Percentiles rank a stretch among this genome's conserved stretches.
phyloP scores from a whole-genome alignment of 129 eudicot genomes.

The Flaveria ramosissima region DNA sequence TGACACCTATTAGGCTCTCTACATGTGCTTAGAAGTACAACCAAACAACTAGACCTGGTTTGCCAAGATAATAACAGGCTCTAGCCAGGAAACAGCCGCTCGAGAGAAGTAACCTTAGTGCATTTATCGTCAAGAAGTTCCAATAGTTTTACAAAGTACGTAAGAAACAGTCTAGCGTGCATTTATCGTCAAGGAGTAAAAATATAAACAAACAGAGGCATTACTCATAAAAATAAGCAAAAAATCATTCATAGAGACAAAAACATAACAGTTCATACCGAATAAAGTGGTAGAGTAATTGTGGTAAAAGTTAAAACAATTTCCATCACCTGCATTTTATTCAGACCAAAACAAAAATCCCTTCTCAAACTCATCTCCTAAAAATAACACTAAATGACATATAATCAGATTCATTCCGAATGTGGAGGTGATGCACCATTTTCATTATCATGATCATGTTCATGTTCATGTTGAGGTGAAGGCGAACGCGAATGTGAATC shows the following conservation, averaged over 20 bases:
- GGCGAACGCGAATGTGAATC: conserved; percentile 25
- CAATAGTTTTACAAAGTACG: background rate
- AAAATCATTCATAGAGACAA: conserved; percentile 22
- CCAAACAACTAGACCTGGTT: background rate
- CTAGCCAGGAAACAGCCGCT: background rate
- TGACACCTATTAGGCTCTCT: no score
- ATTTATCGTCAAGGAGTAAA: background rate
- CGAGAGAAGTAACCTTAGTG: background rate
- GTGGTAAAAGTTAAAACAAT: conserved; percentile 24
- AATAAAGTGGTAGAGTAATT: conserved; percentile 25
- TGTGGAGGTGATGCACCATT: conserved; percentile 40
- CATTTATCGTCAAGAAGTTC: background rate
- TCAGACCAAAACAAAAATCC: conserved; percentile 37
- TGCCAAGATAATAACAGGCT: background rate
- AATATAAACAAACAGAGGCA: conserved; percentile 7
- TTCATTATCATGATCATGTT: background rate
- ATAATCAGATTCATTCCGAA: conserved; percentile 44
- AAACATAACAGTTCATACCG: conserved; percentile 15
- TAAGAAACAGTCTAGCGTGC: background rate
- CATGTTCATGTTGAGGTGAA: conserved; percentile 30
- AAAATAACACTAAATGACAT: conserved; percentile 23
- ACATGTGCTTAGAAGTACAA: background rate
- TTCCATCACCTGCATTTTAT: conserved; percentile 49
- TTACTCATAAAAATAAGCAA: conserved; percentile 8
- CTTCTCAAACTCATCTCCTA: conserved; percentile 11